Evolutionary conservation across 257 asterid genomes (phyloP).

Genomic region (Salvia rosmarinus): DNA sequence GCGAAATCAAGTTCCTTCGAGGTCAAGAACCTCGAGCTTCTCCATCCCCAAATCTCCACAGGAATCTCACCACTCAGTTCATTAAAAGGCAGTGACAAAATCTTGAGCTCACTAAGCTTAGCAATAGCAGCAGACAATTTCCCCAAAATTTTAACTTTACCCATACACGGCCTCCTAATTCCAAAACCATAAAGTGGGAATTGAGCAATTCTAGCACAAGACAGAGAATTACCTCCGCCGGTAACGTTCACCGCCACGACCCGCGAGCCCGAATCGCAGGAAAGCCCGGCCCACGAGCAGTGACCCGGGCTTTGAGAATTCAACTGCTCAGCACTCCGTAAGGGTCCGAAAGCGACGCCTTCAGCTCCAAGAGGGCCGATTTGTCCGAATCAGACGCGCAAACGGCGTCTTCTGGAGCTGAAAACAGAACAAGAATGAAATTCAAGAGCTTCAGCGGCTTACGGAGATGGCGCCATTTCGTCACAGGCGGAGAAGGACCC

Average conservation of each 20-base stretch:
- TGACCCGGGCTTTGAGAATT: conserved; percentile 46
- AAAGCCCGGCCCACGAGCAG: conserved; percentile 81
- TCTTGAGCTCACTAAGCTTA: conserved; percentile 63
- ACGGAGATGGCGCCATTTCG: conserved; percentile 61
- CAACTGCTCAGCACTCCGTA: conserved; percentile 65
- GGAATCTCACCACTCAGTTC: conserved; percentile 80
- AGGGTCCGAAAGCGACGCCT: conserved; percentile 69
- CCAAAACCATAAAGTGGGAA: conserved; percentile 88
- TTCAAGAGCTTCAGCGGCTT: conserved; percentile 61
- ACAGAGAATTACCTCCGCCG: conserved; percentile 79
- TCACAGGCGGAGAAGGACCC: conserved; percentile 63
- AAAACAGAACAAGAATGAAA: conserved; percentile 49
- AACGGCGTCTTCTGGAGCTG: conserved; percentile 47
- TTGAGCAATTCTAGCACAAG: conserved; percentile 72
- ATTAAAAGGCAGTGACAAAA: conserved; percentile 79
- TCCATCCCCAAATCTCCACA: conserved; percentile 75
- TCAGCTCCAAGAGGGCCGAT: conserved; percentile 83
- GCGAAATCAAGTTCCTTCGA: conserved; percentile 74
- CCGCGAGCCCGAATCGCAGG: conserved; percentile 68
- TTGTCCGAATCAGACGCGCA: conserved; percentile 64
- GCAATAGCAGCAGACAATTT: conserved; percentile 58
- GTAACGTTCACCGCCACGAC: conserved; percentile 71
- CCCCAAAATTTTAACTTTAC: conserved; percentile 54
- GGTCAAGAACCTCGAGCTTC: conserved; percentile 90
- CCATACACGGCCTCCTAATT: conserved; percentile 67